Base-by-base conservation (phyloP, 2,329 filamentous ascomycete species). In the Xylaria sp. region DNA sequence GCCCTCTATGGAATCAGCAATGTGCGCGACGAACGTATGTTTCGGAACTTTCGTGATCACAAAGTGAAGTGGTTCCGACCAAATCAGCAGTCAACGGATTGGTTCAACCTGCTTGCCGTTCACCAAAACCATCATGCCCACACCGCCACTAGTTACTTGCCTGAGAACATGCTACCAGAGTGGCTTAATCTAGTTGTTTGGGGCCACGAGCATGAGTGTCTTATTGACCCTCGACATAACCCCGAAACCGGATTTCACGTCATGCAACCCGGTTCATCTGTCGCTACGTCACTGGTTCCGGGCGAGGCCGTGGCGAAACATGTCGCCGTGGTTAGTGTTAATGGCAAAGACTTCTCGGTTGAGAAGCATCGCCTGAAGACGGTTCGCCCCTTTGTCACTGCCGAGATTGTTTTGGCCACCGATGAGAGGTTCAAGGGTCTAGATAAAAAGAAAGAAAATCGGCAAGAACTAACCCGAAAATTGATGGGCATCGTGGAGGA, bases 171-270 rank as follows among this genome's bases (percentile, higher is more conserved):
- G 75, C 84, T 99, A 0, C 97, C 96, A 0, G 90, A 93, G 21
- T 98, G 97, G 82, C 84, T 99, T 71, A 92, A 99, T 77, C 85
- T 99, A 4, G 89, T 99, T 0, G 87, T 99, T 60, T 99, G 96
- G 96, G 96, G 96, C 2, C 96, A 99, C 76, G 96, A 99, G 80
- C 96, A 99, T 77, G 95, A 99, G 79, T 99, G 96, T 77, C 79
- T 95, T 8, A 97, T 99, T 71, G 90, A 97, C 53, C 96, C 96
- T 0, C 83, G 84, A 1, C 85, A 90, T 55, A 99, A 98, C 75
- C 88, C 92, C 0, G 93, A 97, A 76, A 97, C 91, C 57, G 92
- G 91, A 0, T 99, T 99, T 74, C 90, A 96, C 74, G 95, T 99
- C 71, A 98, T 99, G 89, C 96, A 99, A 76, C 96, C 96, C 0